Percentiles rank a stretch among this genome's conserved stretches.
These are phyloP conservation scores for Coniochaeta prunicola DNA, from an alignment of 2,329 filamentous ascomycete genomes.

Conservation along the genomic window DNA sequence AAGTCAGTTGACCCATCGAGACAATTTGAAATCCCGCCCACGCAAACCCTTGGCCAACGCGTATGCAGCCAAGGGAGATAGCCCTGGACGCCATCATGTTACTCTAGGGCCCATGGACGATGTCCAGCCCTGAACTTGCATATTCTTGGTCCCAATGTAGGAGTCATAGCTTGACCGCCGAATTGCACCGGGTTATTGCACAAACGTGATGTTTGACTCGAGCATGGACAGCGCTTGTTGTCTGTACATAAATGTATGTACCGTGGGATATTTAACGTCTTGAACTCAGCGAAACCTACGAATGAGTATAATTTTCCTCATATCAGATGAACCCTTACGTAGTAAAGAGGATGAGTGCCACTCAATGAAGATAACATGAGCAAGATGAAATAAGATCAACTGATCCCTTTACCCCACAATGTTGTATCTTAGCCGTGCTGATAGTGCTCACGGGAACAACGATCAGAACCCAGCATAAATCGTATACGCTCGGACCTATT, in stretches of 20 bases:
- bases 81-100: background rate
- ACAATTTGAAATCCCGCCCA: background rate
- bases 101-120: background rate
- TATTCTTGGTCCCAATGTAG: background rate
- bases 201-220: background rate
- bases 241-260: too few relatives aligned
- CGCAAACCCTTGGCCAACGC: background rate
- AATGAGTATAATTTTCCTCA: too few relatives aligned
- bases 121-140: background rate
- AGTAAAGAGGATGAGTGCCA: background rate
- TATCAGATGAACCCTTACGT: background rate
- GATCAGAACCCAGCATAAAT: background rate
- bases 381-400: background rate
- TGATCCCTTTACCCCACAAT: background rate
- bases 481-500: background rate
- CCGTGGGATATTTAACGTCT: too few relatives aligned
- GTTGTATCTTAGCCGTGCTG: too few relatives aligned
- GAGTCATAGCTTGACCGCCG: background rate
- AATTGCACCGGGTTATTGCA: background rate
- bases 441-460: background rate
- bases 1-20: background rate
- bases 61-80: background rate
- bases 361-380: background rate
- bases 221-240: background rate
- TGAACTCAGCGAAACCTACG: too few relatives aligned